Evolutionary conservation across 2,329 filamentous ascomycete genomes (phyloP), one percentile per base, ranked within the genome.

Genomic region (Trichothecium sympodiale): DNA sequence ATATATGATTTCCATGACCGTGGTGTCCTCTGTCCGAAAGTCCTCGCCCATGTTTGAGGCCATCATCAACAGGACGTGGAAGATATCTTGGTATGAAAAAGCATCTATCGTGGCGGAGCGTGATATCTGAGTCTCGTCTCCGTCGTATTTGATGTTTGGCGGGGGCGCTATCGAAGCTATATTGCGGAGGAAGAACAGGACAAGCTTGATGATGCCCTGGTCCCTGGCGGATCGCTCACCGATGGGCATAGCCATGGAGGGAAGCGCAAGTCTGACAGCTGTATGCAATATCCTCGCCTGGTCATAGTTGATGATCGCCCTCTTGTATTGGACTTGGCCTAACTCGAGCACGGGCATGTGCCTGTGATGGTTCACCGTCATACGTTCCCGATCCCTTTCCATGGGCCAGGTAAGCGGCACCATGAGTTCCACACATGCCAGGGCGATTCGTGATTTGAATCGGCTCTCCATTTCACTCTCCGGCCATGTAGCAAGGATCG

Each of bases 361-460:
- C 38, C 86, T 77, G 54, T 94, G 83, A 55, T 96, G 86, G 54
- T 98, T 96, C 48, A 87, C 67, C 4, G 87, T 96, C 74, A 91
- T 89, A 50, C 82, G 74, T 40, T 82, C 77, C 42, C 75, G 69
- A 40, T 88, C 77, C 46, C 77, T 74, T 42, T 94, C 85, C 50
- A 94, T 70, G 0, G 91, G 89, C 89, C 89, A 96, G 14, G 91
- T 98, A 50, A 98, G 62, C 4, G 88, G 87, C 2, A 94, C 85
- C 52, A 98, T 71, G 33, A 98, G 65, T 60, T 98, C 89, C 58
- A 94, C 69, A 59, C 86, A 93, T 37, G 86, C 82, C 45, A 96
- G 65, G 3, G 86, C 83, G 43, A 91, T 71, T 52, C 84, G 81
- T 17, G 82, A 74, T 60, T 81, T 85, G 59, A 85, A 73, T 44